Conservation (phyloP, 148 eudicot genomes). For the Spergularia bocconei region DNA sequence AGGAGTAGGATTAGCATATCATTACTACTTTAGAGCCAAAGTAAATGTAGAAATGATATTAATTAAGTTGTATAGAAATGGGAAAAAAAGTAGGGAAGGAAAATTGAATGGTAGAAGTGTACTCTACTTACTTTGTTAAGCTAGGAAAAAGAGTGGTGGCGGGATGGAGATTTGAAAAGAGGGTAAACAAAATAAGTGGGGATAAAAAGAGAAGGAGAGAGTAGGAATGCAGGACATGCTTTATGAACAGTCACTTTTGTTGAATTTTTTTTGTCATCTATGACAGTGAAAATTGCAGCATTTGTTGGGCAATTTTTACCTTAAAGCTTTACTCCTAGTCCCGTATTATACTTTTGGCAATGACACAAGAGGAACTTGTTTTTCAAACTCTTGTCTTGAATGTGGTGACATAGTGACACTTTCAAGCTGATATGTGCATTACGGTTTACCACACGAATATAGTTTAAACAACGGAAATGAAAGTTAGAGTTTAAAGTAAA, state of each 20-base stretch:
- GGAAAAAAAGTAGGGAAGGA: conserved; percentile 14
- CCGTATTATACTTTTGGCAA: conserved; percentile 2
- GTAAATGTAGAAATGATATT: neutral
- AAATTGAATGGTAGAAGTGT: conserved; percentile 20
- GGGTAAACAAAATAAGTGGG: neutral
- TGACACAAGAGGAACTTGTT: neutral
- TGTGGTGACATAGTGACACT: too few species aligned
- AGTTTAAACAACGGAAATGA: too few species aligned
- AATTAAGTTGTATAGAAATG: conserved; percentile 3
- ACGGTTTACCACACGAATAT: too few species aligned
- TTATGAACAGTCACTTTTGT: conserved; percentile 18
- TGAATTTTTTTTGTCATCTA: neutral
- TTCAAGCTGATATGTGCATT: too few species aligned
- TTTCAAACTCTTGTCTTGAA: too few species aligned
- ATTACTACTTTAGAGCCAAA: conserved; percentile 4
- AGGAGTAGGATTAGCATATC: neutral
- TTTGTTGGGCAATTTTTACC: conserved; percentile 5
- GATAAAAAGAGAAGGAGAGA: neutral
- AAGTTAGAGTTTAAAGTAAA: too few species aligned
- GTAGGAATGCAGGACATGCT: conserved; percentile 1
- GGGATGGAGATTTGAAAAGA: conserved; percentile 27
- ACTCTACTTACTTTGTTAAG: neutral
- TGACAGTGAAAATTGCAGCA: neutral
- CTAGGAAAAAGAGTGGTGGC: neutral
- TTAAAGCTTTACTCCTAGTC: neutral